Conservation (phyloP, 2,329 filamentous ascomycete genomes). For the Trichoderma lentiforme region DNA sequence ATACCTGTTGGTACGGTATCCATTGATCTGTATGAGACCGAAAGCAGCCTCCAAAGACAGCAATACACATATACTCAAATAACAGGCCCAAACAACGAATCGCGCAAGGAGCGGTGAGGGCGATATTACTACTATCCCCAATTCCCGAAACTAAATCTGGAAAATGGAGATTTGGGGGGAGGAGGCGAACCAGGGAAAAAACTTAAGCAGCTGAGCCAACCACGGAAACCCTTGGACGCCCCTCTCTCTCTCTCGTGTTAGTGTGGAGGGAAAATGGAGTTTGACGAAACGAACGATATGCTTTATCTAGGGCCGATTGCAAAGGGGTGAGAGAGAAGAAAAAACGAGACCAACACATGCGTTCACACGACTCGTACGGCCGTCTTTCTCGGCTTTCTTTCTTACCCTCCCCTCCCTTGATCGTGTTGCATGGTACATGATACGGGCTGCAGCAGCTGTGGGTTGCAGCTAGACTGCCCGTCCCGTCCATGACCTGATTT, state of each 20-base stretch:
- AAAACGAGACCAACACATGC: neutral
- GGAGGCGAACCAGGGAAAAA: neutral
- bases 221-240: neutral
- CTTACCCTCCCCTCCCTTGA: neutral
- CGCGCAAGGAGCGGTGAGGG: constrained; percentile 6
- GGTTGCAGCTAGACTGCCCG: neutral
- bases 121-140: neutral
- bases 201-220: neutral
- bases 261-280: neutral
- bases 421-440: neutral
- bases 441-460: neutral
- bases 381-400: neutral
- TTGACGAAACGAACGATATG: neutral
- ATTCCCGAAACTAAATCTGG: neutral
- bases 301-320: constrained; percentile 5
- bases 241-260: neutral
- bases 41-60: neutral
- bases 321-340: neutral
- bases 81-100: neutral
- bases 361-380: neutral
- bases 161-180: neutral
- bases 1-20: neutral
- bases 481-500: neutral
- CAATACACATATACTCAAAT: neutral
- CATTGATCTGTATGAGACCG: neutral